Percentiles rank a stretch among this genome's conserved stretches.
These are phyloP conservation scores for Tephrocybe sp. DNA, from an alignment of 768 basidiomycete species.

Conservation along the genomic window DNA sequence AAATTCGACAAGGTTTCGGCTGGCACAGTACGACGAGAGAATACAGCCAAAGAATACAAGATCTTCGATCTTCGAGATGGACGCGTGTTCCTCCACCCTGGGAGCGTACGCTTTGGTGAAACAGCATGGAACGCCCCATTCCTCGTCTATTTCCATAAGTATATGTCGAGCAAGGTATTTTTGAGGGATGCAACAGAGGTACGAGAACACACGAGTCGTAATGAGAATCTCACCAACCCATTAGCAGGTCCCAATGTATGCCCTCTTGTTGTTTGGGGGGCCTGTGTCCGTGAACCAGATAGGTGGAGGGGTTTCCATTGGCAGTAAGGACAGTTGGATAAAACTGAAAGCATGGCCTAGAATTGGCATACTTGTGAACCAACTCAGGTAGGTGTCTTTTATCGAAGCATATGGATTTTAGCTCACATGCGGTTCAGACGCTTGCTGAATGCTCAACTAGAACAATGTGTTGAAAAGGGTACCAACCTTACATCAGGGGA, in stretches of 20 bases:
- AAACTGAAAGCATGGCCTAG: slow-evolving; percentile 84
- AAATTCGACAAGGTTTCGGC: slow-evolving; percentile 86
- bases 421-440: slow-evolving; percentile 38
- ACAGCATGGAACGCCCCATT: slow-evolving; percentile 77
- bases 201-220: too few species aligned
- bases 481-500: slow-evolving; percentile 42
- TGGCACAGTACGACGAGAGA: slow-evolving; percentile 83
- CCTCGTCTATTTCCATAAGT: slow-evolving; percentile 81
- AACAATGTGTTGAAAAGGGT: slow-evolving; percentile 66
- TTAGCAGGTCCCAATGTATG: slow-evolving; percentile 81
- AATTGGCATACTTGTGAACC: slow-evolving; percentile 87
- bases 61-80: slow-evolving; percentile 68
- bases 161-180: slow-evolving; percentile 81
- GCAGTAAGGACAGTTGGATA: slow-evolving; percentile 50
- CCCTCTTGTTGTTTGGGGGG: slow-evolving; percentile 82
- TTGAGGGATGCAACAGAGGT: slow-evolving; percentile 89
- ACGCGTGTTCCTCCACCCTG: slow-evolving; percentile 82
- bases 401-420: not conserved
- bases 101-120: slow-evolving; percentile 74
- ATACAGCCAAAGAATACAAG: slow-evolving; percentile 81
- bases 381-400: slow-evolving; percentile 58
- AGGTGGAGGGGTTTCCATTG: slow-evolving; percentile 70
- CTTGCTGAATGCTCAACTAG: slow-evolving; percentile 68
- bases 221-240: not conserved
- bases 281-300: slow-evolving; percentile 77